phyloP scores from a whole-genome alignment of 2,329 filamentous ascomycete species.

The Curvularia sp. region DNA sequence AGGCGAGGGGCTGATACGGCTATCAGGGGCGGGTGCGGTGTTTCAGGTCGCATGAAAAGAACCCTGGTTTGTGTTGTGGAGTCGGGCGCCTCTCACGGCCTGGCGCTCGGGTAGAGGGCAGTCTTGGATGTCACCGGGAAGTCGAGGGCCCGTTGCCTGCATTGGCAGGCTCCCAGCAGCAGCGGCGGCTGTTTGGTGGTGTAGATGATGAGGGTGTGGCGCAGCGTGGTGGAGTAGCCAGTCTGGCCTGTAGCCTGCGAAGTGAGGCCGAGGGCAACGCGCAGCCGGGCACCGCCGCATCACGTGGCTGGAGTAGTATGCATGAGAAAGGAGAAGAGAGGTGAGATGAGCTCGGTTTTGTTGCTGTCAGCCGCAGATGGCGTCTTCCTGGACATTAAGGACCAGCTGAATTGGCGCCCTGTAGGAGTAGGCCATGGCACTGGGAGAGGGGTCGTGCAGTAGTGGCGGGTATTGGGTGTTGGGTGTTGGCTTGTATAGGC shows the following conservation, averaged over 20 bases:
- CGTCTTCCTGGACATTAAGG: constrained; percentile 8
- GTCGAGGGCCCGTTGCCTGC: constrained; percentile 14
- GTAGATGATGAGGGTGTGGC: constrained; percentile 12
- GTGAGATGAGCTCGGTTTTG: not conserved
- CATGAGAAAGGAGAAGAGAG: constrained; percentile 12
- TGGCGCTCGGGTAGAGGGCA: constrained; percentile 21
- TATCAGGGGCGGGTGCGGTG: constrained; percentile 44
- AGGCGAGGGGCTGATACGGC: constrained; percentile 28
- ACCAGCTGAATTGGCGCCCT: constrained; percentile 2
- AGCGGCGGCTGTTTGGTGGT: constrained; percentile 10
- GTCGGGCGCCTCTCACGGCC: constrained; percentile 21
- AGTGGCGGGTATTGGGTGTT: not conserved
- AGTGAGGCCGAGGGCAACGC: constrained; percentile 5
- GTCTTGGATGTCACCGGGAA: constrained; percentile 10
- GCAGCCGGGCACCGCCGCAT: constrained; percentile 8
- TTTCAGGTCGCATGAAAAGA: constrained; percentile 44
- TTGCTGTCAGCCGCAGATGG: constrained; percentile 10
- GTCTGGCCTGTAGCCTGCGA: not conserved
- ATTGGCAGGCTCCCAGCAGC: constrained; percentile 9
- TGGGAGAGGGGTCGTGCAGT: not conserved
- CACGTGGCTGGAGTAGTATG: constrained; percentile 18
- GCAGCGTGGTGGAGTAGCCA: constrained; percentile 11
- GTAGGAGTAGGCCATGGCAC: not conserved
- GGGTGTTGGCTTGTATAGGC: not conserved
- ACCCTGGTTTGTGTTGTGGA: constrained; percentile 23